Conservation (phyloP, 2,329 filamentous ascomycete genomes). For the Penicillium sp. region DNA sequence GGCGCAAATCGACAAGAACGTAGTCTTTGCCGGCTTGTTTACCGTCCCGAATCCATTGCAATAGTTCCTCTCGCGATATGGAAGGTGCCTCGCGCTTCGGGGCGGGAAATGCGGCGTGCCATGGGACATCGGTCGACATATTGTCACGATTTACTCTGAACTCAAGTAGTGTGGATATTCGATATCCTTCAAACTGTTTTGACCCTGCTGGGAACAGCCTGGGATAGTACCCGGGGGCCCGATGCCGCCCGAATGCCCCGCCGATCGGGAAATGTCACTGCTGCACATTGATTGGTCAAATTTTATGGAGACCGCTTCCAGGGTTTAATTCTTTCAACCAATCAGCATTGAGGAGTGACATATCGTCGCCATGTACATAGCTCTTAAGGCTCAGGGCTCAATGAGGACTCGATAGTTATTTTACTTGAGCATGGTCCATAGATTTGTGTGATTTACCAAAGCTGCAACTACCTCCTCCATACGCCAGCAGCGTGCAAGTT, state of each 20-base stretch:
- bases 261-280: slow-evolving; percentile 5
- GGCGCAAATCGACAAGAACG: slow-evolving; percentile 48
- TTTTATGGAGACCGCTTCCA: background rate
- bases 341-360: slow-evolving; percentile 14
- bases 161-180: background rate
- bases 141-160: background rate
- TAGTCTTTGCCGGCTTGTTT: slow-evolving; percentile 33
- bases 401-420: no score
- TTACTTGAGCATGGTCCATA: background rate
- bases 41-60: slow-evolving; percentile 36
- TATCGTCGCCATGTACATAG: background rate
- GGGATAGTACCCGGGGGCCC: no score
- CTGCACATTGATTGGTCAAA: slow-evolving; percentile 5
- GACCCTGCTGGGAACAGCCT: background rate
- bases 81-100: slow-evolving; percentile 30
- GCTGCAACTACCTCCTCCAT: no score
- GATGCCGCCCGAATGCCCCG: slow-evolving; percentile 1
- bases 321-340: slow-evolving; percentile 2
- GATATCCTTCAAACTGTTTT: background rate
- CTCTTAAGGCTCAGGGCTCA: background rate
- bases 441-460: no score
- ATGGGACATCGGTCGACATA: slow-evolving; percentile 25
- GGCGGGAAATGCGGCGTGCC: slow-evolving; percentile 42
- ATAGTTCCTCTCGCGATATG: slow-evolving; percentile 35
- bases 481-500: no score